Base-by-base conservation (phyloP, 1,139 yeast species). In the Candida sanyaensis region DNA sequence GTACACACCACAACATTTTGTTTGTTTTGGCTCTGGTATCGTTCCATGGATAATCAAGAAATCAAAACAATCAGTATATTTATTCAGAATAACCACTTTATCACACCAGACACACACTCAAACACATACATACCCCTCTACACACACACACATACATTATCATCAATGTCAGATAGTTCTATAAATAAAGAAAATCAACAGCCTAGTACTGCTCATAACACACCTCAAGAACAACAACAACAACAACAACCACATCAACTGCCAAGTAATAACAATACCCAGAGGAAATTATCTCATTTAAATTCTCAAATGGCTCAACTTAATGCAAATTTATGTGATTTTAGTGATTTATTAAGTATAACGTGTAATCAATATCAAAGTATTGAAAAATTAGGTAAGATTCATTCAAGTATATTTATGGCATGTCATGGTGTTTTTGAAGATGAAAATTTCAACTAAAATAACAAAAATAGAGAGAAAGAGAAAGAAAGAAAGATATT, bases 371-470 rank as follows among this genome's bases (percentile, higher is more conserved):
- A 84, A 56, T 84, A 81, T 45, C 77, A 78, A 50, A 69, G 75
- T 29, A 78, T 84, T 30, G 78, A 82, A 56, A 71, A 73, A 51
- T 65, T 84, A 41, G 89, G 88, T 3, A 73, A 81, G 44, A 69
- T 81, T 53, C 89, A 84, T 53, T 87, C 86, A 1, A 72, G 83
- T 23, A 65, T 84, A 54, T 80, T 83, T 56, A 81, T 82, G 86
- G 85, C 86, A 4, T 76, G 83, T 56, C 84, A 81, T 56, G 73
- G 75, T 38, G 84, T 81, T n/a, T 81, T 81, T 60, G 87, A 80
- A 50, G 75, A 75, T 50, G 84, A 80, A 43, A 63, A 60, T 37
- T 64, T 64, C 45, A 46, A 41, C 36, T 41, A 32, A 32, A 33
- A 8, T 24, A 24, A n/a, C 23, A 21, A n/a, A n/a, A n/a, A n/a